These are phyloP conservation scores for Aspergillus nidulans DNA, from an alignment of 495 filamentous ascomycete genomes.

Conservation along the genomic window DNA sequence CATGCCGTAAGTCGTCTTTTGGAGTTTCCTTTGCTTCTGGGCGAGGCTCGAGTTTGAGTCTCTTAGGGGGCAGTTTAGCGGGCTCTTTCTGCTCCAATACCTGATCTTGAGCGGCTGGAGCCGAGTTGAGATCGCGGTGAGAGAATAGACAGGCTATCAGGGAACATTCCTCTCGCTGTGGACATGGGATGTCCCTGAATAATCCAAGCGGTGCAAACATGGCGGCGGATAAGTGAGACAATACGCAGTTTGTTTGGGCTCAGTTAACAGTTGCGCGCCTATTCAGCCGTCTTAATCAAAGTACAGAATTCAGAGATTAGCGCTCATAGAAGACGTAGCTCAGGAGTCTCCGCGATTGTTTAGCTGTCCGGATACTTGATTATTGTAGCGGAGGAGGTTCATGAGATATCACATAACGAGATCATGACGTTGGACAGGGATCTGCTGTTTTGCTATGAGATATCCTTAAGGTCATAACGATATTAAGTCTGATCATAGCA, in stretches of 20 bases:
- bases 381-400: too few relatives aligned
- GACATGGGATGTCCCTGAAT: constrained; percentile 64
- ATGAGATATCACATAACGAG: too few relatives aligned
- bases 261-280: too few relatives aligned
- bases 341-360: too few relatives aligned
- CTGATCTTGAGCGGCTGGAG: neutral
- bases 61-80: constrained; percentile 1
- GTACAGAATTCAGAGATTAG: too few relatives aligned
- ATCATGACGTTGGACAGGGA: too few relatives aligned
- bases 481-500: too few relatives aligned
- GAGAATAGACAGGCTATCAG: constrained; percentile 59
- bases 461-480: too few relatives aligned
- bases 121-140: constrained; percentile 30
- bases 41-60: constrained; percentile 10
- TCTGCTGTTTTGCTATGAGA: too few relatives aligned
- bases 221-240: constrained; percentile 19
- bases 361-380: too few relatives aligned
- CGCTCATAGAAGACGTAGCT: too few relatives aligned
- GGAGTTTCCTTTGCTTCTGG: neutral
- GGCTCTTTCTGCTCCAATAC: neutral
- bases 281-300: too few relatives aligned
- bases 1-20: neutral
- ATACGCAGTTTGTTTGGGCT: neutral
- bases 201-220: constrained; percentile 67
- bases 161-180: constrained; percentile 50